These are phyloP conservation scores for Podosphaera xanthii DNA, from an alignment of 2,329 filamentous ascomycete species.

Conservation along the genomic window DNA sequence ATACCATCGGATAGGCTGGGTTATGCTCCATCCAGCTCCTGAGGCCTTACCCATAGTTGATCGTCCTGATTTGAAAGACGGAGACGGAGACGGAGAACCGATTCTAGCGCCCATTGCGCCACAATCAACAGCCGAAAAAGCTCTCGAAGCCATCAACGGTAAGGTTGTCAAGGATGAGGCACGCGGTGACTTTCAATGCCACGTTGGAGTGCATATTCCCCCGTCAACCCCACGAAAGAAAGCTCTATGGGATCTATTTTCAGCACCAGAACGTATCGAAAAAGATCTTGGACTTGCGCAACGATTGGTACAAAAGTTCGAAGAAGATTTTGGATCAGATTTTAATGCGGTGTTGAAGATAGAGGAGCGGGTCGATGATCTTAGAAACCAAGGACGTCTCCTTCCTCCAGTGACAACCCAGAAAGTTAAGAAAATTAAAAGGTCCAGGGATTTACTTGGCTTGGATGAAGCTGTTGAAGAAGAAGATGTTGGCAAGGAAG, in stretches of 20 bases:
- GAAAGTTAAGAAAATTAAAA: conserved; percentile 42
- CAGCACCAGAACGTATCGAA: conserved; percentile 76
- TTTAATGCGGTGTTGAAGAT: conserved; percentile 61
- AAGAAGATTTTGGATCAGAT: conserved; percentile 56
- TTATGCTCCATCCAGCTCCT: conserved; percentile 68
- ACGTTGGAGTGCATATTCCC: conserved; percentile 87
- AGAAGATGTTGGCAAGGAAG: conserved; percentile 22
- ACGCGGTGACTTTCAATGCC: conserved; percentile 88
- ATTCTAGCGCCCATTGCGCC: conserved; percentile 21
- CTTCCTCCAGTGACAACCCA: conserved; percentile 38
- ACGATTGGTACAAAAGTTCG: conserved; percentile 63
- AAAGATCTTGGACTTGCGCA: conserved; percentile 70
- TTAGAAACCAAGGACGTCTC: conserved; percentile 54
- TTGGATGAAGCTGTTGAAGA: conserved; percentile 40
- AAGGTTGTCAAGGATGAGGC: conserved; percentile 92
- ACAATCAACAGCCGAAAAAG: conserved; percentile 52
- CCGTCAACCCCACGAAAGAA: conserved; percentile 75
- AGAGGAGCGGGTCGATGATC: conserved; percentile 64
- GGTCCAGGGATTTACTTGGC: conserved; percentile 30
- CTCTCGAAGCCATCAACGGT: conserved; percentile 82
- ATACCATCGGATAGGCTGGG: conserved; percentile 95
- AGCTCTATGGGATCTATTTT: conserved; percentile 90
- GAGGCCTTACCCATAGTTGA: conserved; percentile 44
- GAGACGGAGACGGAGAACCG: conserved; percentile 37
- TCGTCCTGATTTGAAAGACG: conserved; percentile 44